Evolutionary conservation across 257 asterid species (phyloP).

Genomic region (Nyctanthes arbortristis): DNA sequence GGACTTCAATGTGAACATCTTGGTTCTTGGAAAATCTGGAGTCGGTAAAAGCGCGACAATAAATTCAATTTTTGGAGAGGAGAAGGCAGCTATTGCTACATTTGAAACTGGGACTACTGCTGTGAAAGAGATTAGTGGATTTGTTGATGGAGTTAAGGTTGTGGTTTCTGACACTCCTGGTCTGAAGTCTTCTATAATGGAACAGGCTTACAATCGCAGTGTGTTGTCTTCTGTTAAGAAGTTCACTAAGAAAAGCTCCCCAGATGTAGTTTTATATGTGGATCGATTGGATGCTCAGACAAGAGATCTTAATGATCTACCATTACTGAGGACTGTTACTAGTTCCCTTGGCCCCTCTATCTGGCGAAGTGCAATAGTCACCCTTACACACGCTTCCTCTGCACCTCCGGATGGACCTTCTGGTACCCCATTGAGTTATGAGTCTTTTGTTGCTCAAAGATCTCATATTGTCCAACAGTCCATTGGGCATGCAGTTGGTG

Average conservation of each 20-base stretch:
- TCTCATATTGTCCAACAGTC: conserved; percentile 93
- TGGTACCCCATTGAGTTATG: conserved; percentile 85
- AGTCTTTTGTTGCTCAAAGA: conserved; percentile 76
- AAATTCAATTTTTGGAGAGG: conserved; percentile 79
- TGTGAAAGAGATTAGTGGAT: conserved; percentile 56
- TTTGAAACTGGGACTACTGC: conserved; percentile 66
- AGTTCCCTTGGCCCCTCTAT: conserved; percentile 64
- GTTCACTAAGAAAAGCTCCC: conserved; percentile 70
- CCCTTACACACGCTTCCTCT: conserved; percentile 88
- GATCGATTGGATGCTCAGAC: conserved; percentile 88
- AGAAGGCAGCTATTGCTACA: conserved; percentile 67
- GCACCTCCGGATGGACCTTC: conserved; percentile 98
- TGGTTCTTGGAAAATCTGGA: conserved; percentile 90
- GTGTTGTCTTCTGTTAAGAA: conserved; percentile 61
- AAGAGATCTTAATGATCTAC: conserved; percentile 90
- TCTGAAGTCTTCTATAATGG: conserved; percentile 69
- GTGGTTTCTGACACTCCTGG: conserved; percentile 86
- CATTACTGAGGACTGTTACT: conserved; percentile 68
- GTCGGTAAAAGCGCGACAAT: conserved; percentile 94
- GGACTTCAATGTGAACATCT: conserved; percentile 73
- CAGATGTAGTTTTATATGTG: conserved; percentile 82
- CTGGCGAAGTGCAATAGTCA: conserved; percentile 86
- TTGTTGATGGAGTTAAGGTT: conserved; percentile 74
- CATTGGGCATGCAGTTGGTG: conserved; percentile 83
- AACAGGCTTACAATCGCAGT: conserved; percentile 68